phyloP scores from a whole-genome alignment of 192 early-diverging fungal genomes.

The Podila verticillata region DNA sequence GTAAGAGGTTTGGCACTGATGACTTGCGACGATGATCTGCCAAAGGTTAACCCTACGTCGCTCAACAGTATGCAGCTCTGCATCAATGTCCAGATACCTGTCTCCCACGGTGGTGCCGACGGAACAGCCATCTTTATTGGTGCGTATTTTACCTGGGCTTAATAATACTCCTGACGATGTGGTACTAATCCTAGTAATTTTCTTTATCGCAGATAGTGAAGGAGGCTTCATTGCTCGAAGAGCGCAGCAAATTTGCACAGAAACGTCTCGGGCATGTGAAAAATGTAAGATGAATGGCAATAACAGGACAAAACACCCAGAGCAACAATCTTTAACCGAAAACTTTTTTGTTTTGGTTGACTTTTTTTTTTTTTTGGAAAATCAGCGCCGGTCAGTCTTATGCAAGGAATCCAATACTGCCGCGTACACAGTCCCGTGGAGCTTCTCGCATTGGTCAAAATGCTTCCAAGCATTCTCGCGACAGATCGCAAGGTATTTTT shows the following conservation, averaged over 20 bases:
- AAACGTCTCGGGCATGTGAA: neutral
- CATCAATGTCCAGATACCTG: slow-evolving; percentile 38
- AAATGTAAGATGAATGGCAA: neutral
- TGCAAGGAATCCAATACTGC: slow-evolving; percentile 46
- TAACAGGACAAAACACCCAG: too few relatives aligned
- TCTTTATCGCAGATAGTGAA: slow-evolving; percentile 26
- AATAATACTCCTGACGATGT: neutral
- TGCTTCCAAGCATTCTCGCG: slow-evolving; percentile 13
- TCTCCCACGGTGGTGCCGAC: slow-evolving; percentile 4
- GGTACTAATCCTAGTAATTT: too few relatives aligned
- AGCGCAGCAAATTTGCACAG: slow-evolving; percentile 11
- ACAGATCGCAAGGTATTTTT: slow-evolving; percentile 20
- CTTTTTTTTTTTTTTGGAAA: neutral
- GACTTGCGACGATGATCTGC: neutral
- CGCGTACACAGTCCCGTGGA: slow-evolving; percentile 47
- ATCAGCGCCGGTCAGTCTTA: neutral
- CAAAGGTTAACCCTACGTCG: neutral
- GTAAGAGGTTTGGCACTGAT: slow-evolving; percentile 9
- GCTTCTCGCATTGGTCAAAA: slow-evolving; percentile 40
- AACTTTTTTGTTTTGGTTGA: neutral
- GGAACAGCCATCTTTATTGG: slow-evolving; percentile 44
- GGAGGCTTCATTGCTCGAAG: slow-evolving; percentile 47
- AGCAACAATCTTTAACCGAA: too few relatives aligned
- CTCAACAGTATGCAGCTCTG: slow-evolving; percentile 33
- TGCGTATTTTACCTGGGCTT: neutral